Base-by-base conservation (phyloP, 345 rosid genomes). In the Cochlearia excelsa region DNA sequence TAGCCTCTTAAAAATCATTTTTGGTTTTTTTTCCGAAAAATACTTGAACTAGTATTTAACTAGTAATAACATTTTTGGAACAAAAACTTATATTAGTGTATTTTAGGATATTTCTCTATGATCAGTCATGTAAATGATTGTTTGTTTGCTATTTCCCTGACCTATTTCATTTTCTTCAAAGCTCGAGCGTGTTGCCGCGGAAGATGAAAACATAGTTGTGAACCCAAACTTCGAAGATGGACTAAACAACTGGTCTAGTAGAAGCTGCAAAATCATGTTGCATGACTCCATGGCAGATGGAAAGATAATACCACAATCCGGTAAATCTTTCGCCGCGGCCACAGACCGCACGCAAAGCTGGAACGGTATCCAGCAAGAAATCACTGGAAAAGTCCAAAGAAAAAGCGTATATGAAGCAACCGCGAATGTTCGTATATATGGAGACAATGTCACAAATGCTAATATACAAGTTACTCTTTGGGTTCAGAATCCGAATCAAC, bases 331-430 rank as follows among this genome's bases (percentile, higher is more conserved):
- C 41, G 98, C 87, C 34, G 16, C 82, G 8, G 82, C 98, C 7
- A 84, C 93, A 10, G 95, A 64, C 23, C 90, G 96, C 38, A 83
- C 86, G 0, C 93, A 81, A 66, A 77, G 30, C 69, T 92, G 96
- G 96, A 82, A 88, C 6, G 96, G 95, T 30, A 84, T 92, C 62
- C 87, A 88, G 66, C 90, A 92, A 77, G 98, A 88, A 44, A 84
- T 92, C 54, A 86, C 86, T 0, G 87, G 79, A 23, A 88, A 74
- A 71, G 80, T 79, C 41, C 79, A 80, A 57, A 75, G 88, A 58
- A 88, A 92, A 73, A 80, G 78, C 7, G 81, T 82, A 6, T 91
- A 88, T 51, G 86, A 79, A 9, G 84, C 79, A 10, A 69, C 79
- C 30, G 85, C 96, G 6, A 69, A 84, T 6, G 95, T 84, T 51